phyloP scores from a whole-genome alignment of 2,329 filamentous ascomycete species.

The Cladophialophora yegresii region DNA sequence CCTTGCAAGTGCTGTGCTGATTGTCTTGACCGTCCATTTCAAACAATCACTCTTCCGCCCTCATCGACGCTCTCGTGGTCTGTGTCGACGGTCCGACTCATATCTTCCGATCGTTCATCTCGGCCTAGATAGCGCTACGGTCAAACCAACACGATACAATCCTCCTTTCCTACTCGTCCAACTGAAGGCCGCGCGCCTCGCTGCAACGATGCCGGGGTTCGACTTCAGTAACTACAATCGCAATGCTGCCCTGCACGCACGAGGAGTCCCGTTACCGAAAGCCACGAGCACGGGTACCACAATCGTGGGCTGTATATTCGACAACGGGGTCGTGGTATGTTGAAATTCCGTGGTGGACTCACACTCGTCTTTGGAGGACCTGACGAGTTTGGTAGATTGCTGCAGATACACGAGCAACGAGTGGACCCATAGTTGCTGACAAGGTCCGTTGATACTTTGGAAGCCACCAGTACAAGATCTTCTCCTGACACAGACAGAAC shows the following conservation, averaged over 20 bases:
- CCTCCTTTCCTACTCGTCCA: neutral
- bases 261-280: conserved; percentile 92
- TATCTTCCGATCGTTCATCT: neutral
- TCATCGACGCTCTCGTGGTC: neutral
- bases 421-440: conserved; percentile 96
- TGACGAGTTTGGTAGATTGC: conserved; percentile 67
- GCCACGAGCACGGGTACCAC: conserved; percentile 98
- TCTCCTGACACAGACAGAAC: conserved; percentile 61
- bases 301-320: conserved; percentile 95
- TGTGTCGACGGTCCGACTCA: neutral
- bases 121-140: neutral
- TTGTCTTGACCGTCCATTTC: neutral
- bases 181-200: conserved; percentile 22
- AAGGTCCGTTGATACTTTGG: conserved; percentile 59
- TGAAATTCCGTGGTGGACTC: conserved; percentile 7
- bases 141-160: neutral
- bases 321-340: conserved; percentile 90
- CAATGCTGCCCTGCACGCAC: conserved; percentile 92
- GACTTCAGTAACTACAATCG: conserved; percentile 99
- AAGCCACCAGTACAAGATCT: neutral
- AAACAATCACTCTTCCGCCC: conserved; percentile 2
- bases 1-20: conserved; percentile 4
- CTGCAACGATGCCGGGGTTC: conserved; percentile 78
- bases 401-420: conserved; percentile 95
- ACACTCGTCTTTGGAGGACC: conserved; percentile 16